Base-by-base conservation (phyloP, 2,329 filamentous ascomycete species). In the Aspergillus puulaauensis region DNA sequence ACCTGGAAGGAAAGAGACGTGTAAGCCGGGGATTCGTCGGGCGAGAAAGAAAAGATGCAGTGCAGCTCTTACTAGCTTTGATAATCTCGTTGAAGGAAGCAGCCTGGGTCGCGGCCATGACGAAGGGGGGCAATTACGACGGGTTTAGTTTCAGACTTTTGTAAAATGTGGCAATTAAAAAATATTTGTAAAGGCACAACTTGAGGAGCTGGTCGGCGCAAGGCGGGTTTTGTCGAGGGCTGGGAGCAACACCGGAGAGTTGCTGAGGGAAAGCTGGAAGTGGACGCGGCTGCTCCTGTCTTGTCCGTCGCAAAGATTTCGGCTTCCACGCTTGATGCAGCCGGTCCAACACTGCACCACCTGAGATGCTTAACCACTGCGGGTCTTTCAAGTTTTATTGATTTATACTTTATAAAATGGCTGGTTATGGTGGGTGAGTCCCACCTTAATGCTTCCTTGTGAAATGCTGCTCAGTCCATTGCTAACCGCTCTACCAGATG, bases 41-140 rank as follows among this genome's bases (percentile, higher is more conserved):
- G 12, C 44, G n/a, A 31, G 21, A 31, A 19, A 52, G 50, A 39
- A 54, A 56, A 58, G 61, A 12, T 15, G 11, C 33, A 37, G 33
- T 37, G 35, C 35, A 37, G 61, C 55, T 35, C 70, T 73, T 73
- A 81, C 80, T 78, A 64, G 78, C 75, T 68, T 81, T 73, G 57
- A 83, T 82, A 63, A 83, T 81, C 43, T 76, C 75, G 65, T 83
- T 76, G 60, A 83, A 82, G 8, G 79, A 79, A 41, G 77, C 64
- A 19, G 73, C 66, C 62, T 77, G 68, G 54, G 67, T 57, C 51
- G 70, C 62, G 24, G 74, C 70, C 76, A 79, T 79, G 47, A 46
- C 61, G 58, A 62, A 62, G 54, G 24, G 35, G 24, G 35, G 24
- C 21, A 33, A 27, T 49, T 41, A 27, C 44, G 35, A 57, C 17